Conservation (phyloP, 2,329 filamentous ascomycete genomes). For the Fusarium sp. region DNA sequence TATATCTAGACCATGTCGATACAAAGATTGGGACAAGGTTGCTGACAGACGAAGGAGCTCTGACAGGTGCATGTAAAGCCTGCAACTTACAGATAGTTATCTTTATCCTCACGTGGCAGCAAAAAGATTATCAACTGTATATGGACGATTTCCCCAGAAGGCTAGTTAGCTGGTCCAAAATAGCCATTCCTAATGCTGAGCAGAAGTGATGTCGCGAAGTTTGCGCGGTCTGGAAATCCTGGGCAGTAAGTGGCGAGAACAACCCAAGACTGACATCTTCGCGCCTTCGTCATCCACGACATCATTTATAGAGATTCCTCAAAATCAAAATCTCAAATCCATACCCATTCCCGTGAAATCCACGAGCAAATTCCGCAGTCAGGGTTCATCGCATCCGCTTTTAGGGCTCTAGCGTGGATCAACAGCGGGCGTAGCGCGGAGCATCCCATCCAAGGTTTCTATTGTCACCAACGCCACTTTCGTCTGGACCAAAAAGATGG, state of each 20-base stretch:
- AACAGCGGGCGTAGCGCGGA: background rate
- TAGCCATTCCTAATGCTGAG: background rate
- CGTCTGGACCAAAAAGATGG: background rate
- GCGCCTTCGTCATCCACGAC: accelerated
- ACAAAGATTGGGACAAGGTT: background rate
- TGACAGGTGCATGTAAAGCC: background rate
- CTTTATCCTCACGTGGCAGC: background rate
- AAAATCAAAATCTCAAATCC: background rate
- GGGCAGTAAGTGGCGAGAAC: background rate
- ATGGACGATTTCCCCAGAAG: background rate
- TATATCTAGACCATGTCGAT: background rate
- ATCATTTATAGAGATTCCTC: background rate
- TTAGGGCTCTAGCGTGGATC: background rate
- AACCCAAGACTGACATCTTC: accelerated
- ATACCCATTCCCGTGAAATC: background rate
- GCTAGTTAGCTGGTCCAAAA: background rate
- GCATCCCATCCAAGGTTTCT: background rate
- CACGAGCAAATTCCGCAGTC: background rate
- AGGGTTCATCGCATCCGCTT: background rate
- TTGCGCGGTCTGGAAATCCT: too few species aligned
- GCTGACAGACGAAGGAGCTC: background rate
- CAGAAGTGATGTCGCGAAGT: accelerated
- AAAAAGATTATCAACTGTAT: background rate
- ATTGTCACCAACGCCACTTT: constrained; percentile 1
- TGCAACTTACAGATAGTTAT: background rate